Evolutionary conservation across 1,284 basidiomycete genomes (phyloP).

Genomic region (Boletus hoseneyae): DNA sequence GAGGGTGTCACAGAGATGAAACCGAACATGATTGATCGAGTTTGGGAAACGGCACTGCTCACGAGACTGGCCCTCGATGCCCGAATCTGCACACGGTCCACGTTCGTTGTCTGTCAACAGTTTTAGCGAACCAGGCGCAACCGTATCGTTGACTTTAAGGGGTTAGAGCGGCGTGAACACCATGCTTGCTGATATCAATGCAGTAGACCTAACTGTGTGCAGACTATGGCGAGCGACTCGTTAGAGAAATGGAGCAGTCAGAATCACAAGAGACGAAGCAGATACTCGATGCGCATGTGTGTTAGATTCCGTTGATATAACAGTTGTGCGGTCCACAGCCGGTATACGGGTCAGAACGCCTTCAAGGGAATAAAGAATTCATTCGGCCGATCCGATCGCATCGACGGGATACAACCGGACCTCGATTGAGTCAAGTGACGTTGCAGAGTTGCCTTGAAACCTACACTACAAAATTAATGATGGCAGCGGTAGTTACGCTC

Average conservation of each 20-base stretch:
- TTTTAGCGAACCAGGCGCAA: constrained; percentile 8
- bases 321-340: background rate
- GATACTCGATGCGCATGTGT: background rate
- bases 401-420: background rate
- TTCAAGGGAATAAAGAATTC: background rate
- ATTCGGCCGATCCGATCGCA: background rate
- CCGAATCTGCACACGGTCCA: background rate
- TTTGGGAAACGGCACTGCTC: background rate
- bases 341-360: background rate
- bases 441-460: constrained; percentile 15
- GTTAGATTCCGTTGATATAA: background rate
- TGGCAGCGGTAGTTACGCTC: constrained; percentile 6
- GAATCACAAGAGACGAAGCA: constrained; percentile 7
- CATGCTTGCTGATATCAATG: no score
- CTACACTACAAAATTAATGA: background rate
- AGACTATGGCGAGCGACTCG: background rate
- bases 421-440: constrained; percentile 19
- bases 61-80: background rate
- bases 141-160: constrained; percentile 1
- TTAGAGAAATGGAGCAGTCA: background rate
- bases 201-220: background rate
- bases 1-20: background rate
- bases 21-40: background rate
- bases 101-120: background rate
- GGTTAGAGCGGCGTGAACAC: constrained; percentile 11